phyloP scores from a whole-genome alignment of 1,139 yeast species.

The Scheffersomyces titani region DNA sequence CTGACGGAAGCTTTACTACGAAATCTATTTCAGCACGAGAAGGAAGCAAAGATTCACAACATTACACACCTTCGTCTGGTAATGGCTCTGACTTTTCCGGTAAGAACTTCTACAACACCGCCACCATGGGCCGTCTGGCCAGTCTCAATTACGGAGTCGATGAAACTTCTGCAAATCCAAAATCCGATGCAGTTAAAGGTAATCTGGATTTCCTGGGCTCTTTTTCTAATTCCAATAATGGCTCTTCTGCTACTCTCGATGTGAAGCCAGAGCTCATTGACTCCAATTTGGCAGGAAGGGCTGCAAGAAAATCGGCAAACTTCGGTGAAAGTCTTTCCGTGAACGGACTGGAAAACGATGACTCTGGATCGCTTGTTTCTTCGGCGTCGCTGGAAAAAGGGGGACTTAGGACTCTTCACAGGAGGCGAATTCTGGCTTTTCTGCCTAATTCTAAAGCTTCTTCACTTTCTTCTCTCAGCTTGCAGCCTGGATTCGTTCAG shows the following conservation, averaged over 20 bases:
- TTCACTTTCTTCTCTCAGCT: constrained; percentile 28
- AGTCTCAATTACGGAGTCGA: not conserved
- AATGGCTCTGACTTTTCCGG: not conserved
- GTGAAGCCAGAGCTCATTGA: not conserved
- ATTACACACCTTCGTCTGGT: not conserved
- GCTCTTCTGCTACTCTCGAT: not conserved
- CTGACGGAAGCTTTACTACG: constrained; percentile 3
- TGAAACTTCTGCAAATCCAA: not conserved
- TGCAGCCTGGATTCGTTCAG: constrained; percentile 38
- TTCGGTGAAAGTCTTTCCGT: not conserved
- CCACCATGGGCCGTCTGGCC: not conserved
- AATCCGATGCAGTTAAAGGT: not conserved
- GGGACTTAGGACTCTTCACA: not conserved
- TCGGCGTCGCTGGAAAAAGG: not conserved
- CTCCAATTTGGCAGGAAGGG: not conserved
- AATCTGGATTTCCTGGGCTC: not conserved
- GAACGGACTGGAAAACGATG: not conserved
- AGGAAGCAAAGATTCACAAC: not conserved
- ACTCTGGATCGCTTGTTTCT: not conserved
- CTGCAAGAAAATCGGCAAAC: not conserved
- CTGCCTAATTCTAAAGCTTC: constrained; percentile 8
- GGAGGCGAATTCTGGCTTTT: not conserved
- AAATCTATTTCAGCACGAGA: not conserved
- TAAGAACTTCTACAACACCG: not conserved
- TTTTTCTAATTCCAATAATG: not conserved